A percentile compares a stretch with the other conserved stretches of the same genome.
Conservation (phyloP, 2,329 filamentous ascomycete genomes). For the Penicillium sp. region DNA sequence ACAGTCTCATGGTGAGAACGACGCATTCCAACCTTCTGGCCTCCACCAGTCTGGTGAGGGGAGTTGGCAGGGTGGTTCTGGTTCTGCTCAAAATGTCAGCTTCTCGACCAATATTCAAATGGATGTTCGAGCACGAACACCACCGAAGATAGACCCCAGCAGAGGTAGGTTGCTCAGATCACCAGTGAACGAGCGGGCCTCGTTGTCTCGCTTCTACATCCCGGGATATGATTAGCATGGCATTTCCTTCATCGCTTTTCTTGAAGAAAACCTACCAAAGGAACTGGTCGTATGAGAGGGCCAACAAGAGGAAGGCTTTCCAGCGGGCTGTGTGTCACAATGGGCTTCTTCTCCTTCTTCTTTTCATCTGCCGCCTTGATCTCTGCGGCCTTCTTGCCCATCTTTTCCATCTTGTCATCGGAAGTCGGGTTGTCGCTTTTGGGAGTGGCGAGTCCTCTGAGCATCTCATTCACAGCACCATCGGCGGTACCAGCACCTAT, state of each 20-base stretch:
- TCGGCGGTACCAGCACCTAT: constrained; percentile 17
- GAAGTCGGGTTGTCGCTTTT: not conserved
- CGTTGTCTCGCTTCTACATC: constrained; percentile 1
- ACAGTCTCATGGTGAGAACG: not conserved
- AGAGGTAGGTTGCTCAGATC: constrained; percentile 13
- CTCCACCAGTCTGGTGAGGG: not conserved
- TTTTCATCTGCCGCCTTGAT: constrained; percentile 1
- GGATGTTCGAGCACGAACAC: constrained; percentile 8
- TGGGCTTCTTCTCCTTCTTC: not conserved
- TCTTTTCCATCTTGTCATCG: constrained; percentile 1
- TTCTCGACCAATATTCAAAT: not conserved
- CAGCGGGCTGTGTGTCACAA: not conserved
- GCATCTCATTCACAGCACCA: constrained; percentile 9
- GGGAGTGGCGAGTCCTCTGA: constrained; percentile 1
- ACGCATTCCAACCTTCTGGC: not conserved
- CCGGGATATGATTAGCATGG: not conserved
- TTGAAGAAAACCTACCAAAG: not conserved
- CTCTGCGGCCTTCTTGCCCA: not conserved
- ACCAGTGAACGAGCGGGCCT: constrained; percentile 15
- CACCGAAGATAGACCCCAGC: constrained; percentile 14
- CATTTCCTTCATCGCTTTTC: rapidly evolving
- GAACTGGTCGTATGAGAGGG: not conserved
- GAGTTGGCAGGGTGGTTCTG: constrained; percentile 9
- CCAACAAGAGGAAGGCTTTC: constrained; percentile 1
- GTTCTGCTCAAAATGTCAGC: constrained; percentile 3